Evolutionary conservation across 257 asterid species (phyloP), one percentile per base, ranked within the genome.

Genomic region (Lavandula angustifolia): DNA sequence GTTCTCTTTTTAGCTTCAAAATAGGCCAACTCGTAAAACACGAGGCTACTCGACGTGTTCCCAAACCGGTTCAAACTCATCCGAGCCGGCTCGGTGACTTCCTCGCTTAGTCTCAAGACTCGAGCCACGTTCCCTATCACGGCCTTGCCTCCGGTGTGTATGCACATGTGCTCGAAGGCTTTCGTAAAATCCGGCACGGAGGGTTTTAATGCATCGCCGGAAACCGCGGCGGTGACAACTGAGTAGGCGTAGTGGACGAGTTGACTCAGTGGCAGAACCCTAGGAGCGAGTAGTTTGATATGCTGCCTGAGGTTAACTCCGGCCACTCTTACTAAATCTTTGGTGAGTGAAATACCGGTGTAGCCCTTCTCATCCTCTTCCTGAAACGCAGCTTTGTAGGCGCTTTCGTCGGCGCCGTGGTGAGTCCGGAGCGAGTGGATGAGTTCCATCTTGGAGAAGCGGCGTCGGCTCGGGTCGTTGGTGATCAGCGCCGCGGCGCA

Each of bases 51-150:
- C 4, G 89, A 88, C 42, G 89, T 82, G 82, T 85, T 88, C 0
- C 96, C 96, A 44, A 88, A 88, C 42, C 96, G 74, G 49, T 82
- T 58, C 53, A 85, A 52, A 43, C 67, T 77, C 95, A 85, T 88
- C 11, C 82, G 59, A 61, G 95, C 95, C 5, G 92, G 87, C 78
- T 84, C 92, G 0, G 80, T 82, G 7, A 76, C 78, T 2, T 74
- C 70, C 0, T 79, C 78, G 0, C 68, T 46, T 7, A 84, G 70
- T 16, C 32, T 67, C 51, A 88, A 4, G 3, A 82, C 88, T 55
- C 79, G 78, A 0, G 73, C 85, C 5, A 83, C 83, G 10, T 78
- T 77, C 43, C 80, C 83, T 2, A 88, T 83, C 40, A 85, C 91
- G 3, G 89, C 86, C 68, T 82, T 85, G 0, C 96, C 94, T 0